Evolutionary conservation across 305 asterid species (phyloP).

Genomic region (Rubia occidens): DNA sequence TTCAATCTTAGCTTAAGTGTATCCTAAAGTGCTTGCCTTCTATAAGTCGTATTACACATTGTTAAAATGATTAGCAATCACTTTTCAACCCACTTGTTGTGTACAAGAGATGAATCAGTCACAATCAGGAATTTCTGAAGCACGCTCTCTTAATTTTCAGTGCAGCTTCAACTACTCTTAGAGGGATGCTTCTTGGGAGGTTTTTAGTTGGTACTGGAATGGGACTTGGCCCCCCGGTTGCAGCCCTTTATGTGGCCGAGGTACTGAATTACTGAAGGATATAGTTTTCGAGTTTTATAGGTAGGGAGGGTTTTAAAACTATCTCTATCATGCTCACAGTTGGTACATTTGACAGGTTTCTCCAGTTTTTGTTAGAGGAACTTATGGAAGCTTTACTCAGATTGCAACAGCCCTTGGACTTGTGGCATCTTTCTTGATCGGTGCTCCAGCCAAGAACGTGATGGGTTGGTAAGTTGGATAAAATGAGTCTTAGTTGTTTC

Average conservation of each 20-base stretch:
- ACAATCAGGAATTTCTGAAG: conserved; percentile 1
- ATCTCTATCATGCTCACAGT: conserved; percentile 16
- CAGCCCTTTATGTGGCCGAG: conserved; percentile 90
- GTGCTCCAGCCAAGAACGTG: conserved; percentile 69
- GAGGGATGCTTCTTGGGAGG: conserved; percentile 90
- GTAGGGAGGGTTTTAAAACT: conserved; percentile 8
- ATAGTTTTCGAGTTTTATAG: conserved; percentile 7
- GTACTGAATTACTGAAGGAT: conserved; percentile 30
- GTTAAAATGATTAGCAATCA: neutral
- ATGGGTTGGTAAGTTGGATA: conserved; percentile 58
- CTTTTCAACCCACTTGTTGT: neutral
- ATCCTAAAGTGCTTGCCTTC: neutral
- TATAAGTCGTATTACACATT: neutral
- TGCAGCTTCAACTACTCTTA: conserved; percentile 67
- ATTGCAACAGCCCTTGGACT: conserved; percentile 88
- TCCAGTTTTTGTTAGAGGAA: conserved; percentile 87
- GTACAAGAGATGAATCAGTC: neutral
- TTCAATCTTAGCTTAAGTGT: neutral
- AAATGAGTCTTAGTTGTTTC: neutral
- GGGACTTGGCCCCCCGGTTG: conserved; percentile 97
- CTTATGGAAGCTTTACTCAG: conserved; percentile 87
- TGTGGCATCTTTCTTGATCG: conserved; percentile 58
- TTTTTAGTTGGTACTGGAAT: conserved; percentile 80
- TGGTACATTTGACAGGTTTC: conserved; percentile 50
- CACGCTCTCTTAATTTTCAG: conserved; percentile 29